Base-by-base conservation (phyloP, 805 yeast genomes). In the Peterozyma toletana region DNA sequence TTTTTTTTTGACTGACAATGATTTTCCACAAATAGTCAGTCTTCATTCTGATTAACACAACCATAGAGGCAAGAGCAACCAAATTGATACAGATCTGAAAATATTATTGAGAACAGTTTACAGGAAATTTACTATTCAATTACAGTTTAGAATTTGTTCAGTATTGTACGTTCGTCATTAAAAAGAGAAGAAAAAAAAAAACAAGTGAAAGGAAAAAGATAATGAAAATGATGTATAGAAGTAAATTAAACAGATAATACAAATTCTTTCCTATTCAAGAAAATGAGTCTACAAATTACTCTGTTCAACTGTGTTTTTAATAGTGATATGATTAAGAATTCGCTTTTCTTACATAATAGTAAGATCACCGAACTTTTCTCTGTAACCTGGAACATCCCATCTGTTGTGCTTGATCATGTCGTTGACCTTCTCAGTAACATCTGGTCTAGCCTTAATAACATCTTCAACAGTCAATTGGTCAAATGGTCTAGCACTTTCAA, bases 371-470 rank as follows among this genome's bases (percentile, higher is more conserved):
- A 93, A 93, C 82, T 90, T 93, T 72, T 93, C 98, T 72, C 86
- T 83, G 83, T 93, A 93, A 59, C 96, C 96, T 59, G 98, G 98
- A 57, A 90, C 95, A 63, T 86, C 87, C 95, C 96, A 90, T 76
- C 86, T 86, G 71, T 96, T 96, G 77, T 90, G 83, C 78, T 83
- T 80, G 59, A 93, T 89, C 93, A 91, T 83, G 73, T 88, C 88
- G 60, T 73, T 77, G 56, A 90, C 96, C 85, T 93, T 93, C 57
- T 86, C 90, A 64, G 91, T 96, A 66, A 93, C 83, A 14, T 93
- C 98, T 59, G 99, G 98, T 75, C 93, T 86, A 53, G 97, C 98
- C 75, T 80, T 80, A 60, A 83, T 83, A 55, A 93, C 86, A 57
- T 93, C 99, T 52, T 88, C 96, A 50, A 91, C 90, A 44, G 97